Percentiles rank a stretch among this genome's conserved stretches.
These are phyloP conservation scores for Colletotrichum cereale DNA, from an alignment of 2,329 filamentous ascomycete species.

Conservation along the genomic window DNA sequence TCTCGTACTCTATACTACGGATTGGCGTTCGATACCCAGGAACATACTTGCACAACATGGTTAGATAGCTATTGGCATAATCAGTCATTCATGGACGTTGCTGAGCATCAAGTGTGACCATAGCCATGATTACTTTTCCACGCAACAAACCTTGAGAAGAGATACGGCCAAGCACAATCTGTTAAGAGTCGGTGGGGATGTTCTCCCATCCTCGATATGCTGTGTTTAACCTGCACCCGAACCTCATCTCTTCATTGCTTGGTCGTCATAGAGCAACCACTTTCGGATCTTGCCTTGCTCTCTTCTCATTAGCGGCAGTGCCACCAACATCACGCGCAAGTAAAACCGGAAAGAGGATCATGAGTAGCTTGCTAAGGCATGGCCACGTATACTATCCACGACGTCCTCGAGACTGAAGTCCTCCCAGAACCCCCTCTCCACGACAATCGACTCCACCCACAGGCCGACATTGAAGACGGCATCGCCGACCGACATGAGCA, in stretches of 20 bases:
- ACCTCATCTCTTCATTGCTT: not conserved
- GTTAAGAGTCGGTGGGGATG: not conserved
- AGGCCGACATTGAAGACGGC: not conserved
- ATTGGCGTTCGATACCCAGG: constrained; percentile 30
- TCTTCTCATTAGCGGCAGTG: not conserved
- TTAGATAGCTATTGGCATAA: not conserved
- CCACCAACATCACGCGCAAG: not conserved
- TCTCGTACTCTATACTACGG: constrained; percentile 7
- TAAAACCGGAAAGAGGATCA: not conserved
- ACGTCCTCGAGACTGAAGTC: not conserved
- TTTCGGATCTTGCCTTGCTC: not conserved
- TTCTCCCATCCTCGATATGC: not conserved
- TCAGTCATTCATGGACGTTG: not conserved
- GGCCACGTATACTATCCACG: not conserved
- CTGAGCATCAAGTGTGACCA: not conserved
- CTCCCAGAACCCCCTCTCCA: constrained; percentile 3
- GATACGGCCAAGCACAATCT: not conserved
- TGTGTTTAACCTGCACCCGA: not conserved
- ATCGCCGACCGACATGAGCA: constrained; percentile 5
- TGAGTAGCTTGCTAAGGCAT: no score
- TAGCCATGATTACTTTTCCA: not conserved
- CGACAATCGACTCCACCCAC: constrained; percentile 10
- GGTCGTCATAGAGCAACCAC: not conserved
- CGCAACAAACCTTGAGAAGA: not conserved
- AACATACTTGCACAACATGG: constrained; percentile 6